Evolutionary conservation across 371 early-diverging fungal genomes (phyloP), one percentile per base, ranked within the genome.

Genomic region (Mucor plumbeus): DNA sequence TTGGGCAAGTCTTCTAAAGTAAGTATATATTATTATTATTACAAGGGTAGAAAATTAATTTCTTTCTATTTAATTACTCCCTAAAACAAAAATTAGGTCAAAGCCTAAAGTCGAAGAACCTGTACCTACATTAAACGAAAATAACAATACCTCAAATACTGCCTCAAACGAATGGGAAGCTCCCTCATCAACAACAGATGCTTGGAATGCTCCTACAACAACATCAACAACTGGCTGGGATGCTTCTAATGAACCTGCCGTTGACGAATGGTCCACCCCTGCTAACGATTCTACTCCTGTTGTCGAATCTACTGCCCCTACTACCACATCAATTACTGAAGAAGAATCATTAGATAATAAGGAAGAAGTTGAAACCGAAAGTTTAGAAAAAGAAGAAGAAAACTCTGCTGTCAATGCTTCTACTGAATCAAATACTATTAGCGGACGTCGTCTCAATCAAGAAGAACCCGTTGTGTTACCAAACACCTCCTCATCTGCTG

Each of bases 381-480:
- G 47, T 15, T 10, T 26, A 62, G 50, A 62, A 7, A 48, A 62
- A 59, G 53, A 66, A 26, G 59, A 58, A 53, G 54, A 65, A 40
- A 48, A 17, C 10, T 4, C 48, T 48, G 48, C 48, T 48, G 48
- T 21, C 48, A 48, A 48, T 48, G 48, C 48, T 17, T 17, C 47
- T 47, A 36, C 38, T 38, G 55, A 72, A 34, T 65, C 82, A 9
- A 65, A 54, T 17, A 63, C 60, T 34, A 88, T 81, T 69, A 48
- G 48, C 48, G 48, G 48, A 8, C 85, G 83, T 65, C 86, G 93
- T 69, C 55, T 63, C 31, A 89, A 92, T 70, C 95, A 95, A 77
- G 94, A 94, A 69, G 91, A 90, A 8, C 88, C 95, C 35, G 95
- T 96, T 26, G 94, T 94, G 14, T 92, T 95, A 89, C 95, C 95